A percentile compares a stretch with the other conserved stretches of the same genome.
phyloP scores from a whole-genome alignment of 2,329 filamentous ascomycete species.

The Neodidymelliopsis sp. region DNA sequence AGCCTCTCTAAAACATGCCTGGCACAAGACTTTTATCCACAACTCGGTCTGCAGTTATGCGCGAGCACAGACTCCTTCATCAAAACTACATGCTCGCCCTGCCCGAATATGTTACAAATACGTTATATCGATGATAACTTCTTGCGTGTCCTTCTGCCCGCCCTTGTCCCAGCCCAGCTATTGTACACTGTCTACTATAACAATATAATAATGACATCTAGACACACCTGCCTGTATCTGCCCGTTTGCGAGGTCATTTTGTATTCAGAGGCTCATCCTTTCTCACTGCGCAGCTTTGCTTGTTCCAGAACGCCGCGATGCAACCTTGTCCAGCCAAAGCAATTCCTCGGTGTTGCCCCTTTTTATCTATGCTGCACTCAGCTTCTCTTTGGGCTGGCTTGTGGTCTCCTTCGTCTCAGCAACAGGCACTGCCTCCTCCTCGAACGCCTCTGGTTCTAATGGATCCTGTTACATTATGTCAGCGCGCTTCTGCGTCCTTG shows the following conservation, averaged over 20 bases:
- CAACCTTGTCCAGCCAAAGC: too few species aligned
- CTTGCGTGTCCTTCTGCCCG: not conserved
- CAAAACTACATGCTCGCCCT: slow-evolving; percentile 21
- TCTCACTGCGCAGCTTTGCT: too few species aligned
- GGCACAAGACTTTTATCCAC: slow-evolving; percentile 19
- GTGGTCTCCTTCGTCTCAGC: slow-evolving; percentile 18
- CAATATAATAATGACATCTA: slow-evolving; percentile 4
- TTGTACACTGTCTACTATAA: slow-evolving; percentile 21
- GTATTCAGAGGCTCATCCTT: too few species aligned
- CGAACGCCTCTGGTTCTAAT: slow-evolving; percentile 25
- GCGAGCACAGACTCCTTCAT: slow-evolving; percentile 18
- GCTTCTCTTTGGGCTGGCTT: slow-evolving; percentile 22
- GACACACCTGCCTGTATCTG: too few species aligned
- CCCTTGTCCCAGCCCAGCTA: slow-evolving; percentile 7
- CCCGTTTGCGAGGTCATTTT: too few species aligned
- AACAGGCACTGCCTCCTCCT: slow-evolving; percentile 15
- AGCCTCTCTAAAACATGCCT: slow-evolving; percentile 11
- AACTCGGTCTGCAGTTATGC: slow-evolving; percentile 12
- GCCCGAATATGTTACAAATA: slow-evolving; percentile 19
- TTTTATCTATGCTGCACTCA: slow-evolving; percentile 18
- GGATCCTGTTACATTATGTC: slow-evolving; percentile 25
- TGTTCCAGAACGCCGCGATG: too few species aligned
- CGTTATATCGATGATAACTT: not conserved
- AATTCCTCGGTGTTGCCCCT: too few species aligned
- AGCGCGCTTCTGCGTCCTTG: not conserved